Evolutionary conservation across 2,329 filamentous ascomycete species (phyloP).

Genomic region (Magnaporthiopsis poae): DNA sequence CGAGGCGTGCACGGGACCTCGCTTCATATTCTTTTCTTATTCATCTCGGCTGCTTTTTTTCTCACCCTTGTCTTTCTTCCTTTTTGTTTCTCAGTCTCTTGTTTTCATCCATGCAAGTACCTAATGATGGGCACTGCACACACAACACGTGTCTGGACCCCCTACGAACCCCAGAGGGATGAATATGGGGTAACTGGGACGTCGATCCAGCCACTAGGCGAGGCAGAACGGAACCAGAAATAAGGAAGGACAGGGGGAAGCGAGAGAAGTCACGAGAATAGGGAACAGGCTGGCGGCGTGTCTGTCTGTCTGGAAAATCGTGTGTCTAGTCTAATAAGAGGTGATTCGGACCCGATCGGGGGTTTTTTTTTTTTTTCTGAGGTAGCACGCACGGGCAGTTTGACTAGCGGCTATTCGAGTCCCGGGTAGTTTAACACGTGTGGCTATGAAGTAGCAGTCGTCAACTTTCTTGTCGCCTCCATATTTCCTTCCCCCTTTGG

Average conservation of each 20-base stretch:
- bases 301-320: not conserved
- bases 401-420: not conserved
- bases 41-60: slow-evolving; percentile 1
- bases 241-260: not conserved
- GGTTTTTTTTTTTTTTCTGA: too few species aligned
- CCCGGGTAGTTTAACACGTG: not conserved
- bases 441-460: not conserved
- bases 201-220: too few species aligned
- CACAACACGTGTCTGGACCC: not conserved
- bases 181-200: too few species aligned
- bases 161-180: too few species aligned
- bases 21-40: not conserved
- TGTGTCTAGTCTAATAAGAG: not conserved
- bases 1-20: not conserved
- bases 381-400: not conserved
- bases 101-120: not conserved
- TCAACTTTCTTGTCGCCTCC: not conserved
- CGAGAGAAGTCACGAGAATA: not conserved
- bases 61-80: not conserved
- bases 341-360: not conserved
- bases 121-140: not conserved
- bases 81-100: not conserved
- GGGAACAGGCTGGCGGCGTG: too few species aligned
- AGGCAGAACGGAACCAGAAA: not conserved
- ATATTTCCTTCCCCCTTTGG: not conserved